Conservation (phyloP, 1,284 basidiomycete species). For the Heliocybe sulcata region DNA sequence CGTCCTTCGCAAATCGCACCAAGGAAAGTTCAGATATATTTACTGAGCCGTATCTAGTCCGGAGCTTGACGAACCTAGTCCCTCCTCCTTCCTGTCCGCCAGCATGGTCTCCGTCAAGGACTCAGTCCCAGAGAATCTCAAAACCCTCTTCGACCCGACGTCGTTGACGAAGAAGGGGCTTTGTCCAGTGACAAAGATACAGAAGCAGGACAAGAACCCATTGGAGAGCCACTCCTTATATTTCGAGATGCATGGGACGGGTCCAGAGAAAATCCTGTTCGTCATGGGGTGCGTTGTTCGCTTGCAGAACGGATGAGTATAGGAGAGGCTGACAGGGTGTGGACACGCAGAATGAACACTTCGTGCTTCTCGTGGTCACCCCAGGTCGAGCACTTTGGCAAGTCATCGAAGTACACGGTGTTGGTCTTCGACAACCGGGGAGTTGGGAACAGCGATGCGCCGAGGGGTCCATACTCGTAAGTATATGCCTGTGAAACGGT, state of each 20-base stretch:
- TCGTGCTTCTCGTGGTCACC: constrained; percentile 55
- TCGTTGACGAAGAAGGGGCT: constrained; percentile 63
- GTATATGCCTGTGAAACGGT: constrained; percentile 12
- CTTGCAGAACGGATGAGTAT: no score
- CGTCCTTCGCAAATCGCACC: no score
- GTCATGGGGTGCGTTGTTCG: constrained; percentile 56
- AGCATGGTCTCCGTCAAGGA: neutral
- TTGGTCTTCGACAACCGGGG: constrained; percentile 88
- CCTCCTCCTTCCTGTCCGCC: neutral
- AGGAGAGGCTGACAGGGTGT: neutral
- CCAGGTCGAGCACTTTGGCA: constrained; percentile 54
- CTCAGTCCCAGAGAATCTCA: neutral
- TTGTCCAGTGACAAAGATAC: constrained; percentile 59
- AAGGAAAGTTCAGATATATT: no score
- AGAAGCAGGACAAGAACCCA: constrained; percentile 35
- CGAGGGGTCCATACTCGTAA: constrained; percentile 61
- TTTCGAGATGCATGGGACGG: constrained; percentile 67
- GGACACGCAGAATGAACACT: constrained; percentile 46
- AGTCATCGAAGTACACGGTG: constrained; percentile 43
- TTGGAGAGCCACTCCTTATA: constrained; percentile 68
- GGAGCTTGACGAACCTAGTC: no score
- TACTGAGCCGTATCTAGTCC: no score
- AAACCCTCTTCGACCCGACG: constrained; percentile 42
- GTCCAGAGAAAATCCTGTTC: constrained; percentile 57
- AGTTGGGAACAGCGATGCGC: constrained; percentile 71